phyloP scores from a whole-genome alignment of 305 asterid species.

The Ajuga reptans region DNA sequence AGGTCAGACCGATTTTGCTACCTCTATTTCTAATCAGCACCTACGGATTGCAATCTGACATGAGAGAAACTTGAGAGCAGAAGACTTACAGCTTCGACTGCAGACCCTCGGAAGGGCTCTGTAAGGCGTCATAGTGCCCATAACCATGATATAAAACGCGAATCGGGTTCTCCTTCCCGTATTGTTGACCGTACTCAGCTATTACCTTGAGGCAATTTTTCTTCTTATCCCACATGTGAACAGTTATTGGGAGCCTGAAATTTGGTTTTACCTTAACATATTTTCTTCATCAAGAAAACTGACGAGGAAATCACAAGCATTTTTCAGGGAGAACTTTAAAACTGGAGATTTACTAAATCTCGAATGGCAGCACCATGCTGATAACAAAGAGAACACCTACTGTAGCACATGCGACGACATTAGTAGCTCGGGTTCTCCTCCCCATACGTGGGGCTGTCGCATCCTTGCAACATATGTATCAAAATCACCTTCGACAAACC shows the following conservation, averaged over 20 bases:
- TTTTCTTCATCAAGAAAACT: constrained; percentile 9
- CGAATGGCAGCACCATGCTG: neutral
- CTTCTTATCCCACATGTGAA: constrained; percentile 58
- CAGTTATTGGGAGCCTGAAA: constrained; percentile 57
- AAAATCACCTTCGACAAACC: constrained; percentile 68
- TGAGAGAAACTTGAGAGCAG: neutral
- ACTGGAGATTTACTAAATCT: neutral
- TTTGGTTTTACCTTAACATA: neutral
- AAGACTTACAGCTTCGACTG: constrained; percentile 32
- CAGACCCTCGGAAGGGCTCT: constrained; percentile 25
- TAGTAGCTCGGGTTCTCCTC: constrained; percentile 71
- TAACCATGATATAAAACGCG: constrained; percentile 57
- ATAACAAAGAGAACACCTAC: constrained; percentile 31
- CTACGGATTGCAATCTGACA: neutral
- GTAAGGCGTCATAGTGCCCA: constrained; percentile 60
- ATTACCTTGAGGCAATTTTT: constrained; percentile 40
- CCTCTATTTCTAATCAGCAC: neutral
- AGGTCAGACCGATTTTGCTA: no score
- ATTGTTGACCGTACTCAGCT: constrained; percentile 67
- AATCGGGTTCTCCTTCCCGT: constrained; percentile 50
- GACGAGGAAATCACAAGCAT: neutral
- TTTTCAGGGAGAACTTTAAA: neutral
- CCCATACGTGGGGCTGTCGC: constrained; percentile 66
- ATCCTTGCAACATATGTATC: constrained; percentile 52
- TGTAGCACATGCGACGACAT: constrained; percentile 62